Percentiles rank a stretch among this genome's conserved stretches.
phyloP scores from a whole-genome alignment of 345 rosid species.

The Gossypium raimondii region DNA sequence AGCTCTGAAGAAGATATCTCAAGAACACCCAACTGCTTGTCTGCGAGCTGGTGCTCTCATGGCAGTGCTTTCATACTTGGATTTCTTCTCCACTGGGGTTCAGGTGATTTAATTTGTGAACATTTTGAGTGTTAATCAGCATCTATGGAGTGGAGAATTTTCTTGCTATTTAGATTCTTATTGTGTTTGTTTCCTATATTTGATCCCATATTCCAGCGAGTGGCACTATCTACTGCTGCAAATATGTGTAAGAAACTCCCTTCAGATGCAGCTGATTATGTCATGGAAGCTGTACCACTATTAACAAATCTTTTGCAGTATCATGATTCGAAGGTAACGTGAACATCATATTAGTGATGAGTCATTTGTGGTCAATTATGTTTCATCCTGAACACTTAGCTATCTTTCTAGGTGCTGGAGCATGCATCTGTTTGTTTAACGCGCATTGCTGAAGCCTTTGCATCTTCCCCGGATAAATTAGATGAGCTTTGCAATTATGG shows the following conservation, averaged over 20 bases:
- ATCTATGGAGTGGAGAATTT: not conserved
- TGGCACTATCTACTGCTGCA: constrained; percentile 97
- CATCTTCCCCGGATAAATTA: constrained; percentile 78
- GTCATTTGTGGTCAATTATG: not conserved
- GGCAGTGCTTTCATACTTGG: constrained; percentile 98
- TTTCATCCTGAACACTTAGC: constrained; percentile 12
- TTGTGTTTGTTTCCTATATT: not conserved
- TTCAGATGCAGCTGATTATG: constrained; percentile 98
- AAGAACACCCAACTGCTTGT: constrained; percentile 98
- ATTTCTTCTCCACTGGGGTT: constrained; percentile 99
- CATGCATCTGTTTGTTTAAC: constrained; percentile 97
- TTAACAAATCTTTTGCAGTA: constrained; percentile 95
- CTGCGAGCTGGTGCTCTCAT: constrained; percentile 97
- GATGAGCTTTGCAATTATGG: constrained; percentile 97
- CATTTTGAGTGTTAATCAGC: not conserved
- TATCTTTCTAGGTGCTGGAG: constrained; percentile 72
- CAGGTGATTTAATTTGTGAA: constrained; percentile 48
- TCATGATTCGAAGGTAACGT: constrained; percentile 81
- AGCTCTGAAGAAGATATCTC: constrained; percentile 99
- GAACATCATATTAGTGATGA: not conserved
- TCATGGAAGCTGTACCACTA: constrained; percentile 99
- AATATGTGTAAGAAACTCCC: constrained; percentile 99
- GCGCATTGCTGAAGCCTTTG: constrained; percentile 96
- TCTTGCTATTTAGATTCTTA: constrained; percentile 3
- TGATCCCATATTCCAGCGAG: constrained; percentile 51